Evolutionary conservation across 2,329 filamentous ascomycete genomes (phyloP), one percentile per base, ranked within the genome.

Genomic region (Nothopassalora personata): DNA sequence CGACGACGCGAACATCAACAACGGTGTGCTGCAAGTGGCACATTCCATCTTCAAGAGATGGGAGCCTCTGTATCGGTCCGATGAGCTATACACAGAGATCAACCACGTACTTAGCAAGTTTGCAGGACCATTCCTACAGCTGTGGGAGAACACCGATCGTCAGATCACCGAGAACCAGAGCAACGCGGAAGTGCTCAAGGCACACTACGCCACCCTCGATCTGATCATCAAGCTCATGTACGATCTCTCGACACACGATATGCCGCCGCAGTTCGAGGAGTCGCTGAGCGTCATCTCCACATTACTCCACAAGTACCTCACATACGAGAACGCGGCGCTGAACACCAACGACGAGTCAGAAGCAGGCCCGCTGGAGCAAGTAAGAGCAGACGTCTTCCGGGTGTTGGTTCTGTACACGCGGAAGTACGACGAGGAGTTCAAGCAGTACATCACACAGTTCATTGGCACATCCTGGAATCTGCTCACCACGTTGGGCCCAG

Each of bases 31-130:
- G 61, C 91, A 96, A 76, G 94, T 99, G 48, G 95, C 95, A 67
- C 94, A 99, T 77, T 97, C 94, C 52, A 97, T 99, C 68, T 99
- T 97, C 78, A 90, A 89, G 73, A 83, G 94, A 74, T 99, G 94
- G 94, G 84, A 94, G 65, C 95, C 94, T 8, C 81, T 99, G 45
- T 97, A 96, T 78, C 86, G 89, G 62, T 96, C 92, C 47, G 91
- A 99, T 75, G 91, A 89, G 53, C 84, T 99, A 10, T 99, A 91
- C 74, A 89, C 86, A 36, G 94, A 99, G 77, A 95, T 99, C 79
- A 94, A 96, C 75, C 94, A 99, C 78, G 95, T 99, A 58, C 83
- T 99, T 54, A 79, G 80, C 61, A 91, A 87, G 59, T 97, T 99
- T 74, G 89, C 90, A 60, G 79, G 83, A 43, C 88, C 94, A 0